Evolutionary conservation across 495 filamentous ascomycete species (phyloP).

Genomic region (Xylaria scruposa): DNA sequence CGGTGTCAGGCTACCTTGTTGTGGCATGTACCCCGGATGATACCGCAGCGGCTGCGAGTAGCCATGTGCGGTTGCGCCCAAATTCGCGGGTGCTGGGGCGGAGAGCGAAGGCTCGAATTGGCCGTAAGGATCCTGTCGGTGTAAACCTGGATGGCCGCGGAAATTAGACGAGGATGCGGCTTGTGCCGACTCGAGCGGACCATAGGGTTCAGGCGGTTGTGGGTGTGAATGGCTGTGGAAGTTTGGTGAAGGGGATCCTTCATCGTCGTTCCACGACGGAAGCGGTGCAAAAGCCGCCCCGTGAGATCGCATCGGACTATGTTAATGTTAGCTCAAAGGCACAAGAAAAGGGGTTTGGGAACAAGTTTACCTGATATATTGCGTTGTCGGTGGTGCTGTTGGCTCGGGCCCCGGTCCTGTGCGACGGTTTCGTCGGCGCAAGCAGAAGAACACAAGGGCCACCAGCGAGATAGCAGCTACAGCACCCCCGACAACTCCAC

Average conservation of each 20-base stretch:
- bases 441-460: conserved; percentile 37
- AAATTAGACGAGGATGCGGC: conserved; percentile 11
- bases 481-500: conserved; percentile 51
- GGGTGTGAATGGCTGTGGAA: conserved; percentile 28
- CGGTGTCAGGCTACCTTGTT: conserved; percentile 36
- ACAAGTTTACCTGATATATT: conserved; percentile 43
- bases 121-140: conserved; percentile 14
- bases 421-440: conserved; percentile 46
- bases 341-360: not conserved
- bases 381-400: conserved; percentile 34
- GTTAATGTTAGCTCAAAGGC: conserved; percentile 1
- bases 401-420: conserved; percentile 39
- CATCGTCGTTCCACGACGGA: conserved; percentile 41
- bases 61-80: conserved; percentile 20
- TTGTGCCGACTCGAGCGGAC: conserved; percentile 24
- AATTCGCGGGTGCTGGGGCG: conserved; percentile 19
- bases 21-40: conserved; percentile 28
- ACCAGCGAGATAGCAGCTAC: conserved; percentile 43
- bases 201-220: conserved; percentile 23
- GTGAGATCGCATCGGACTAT: conserved; percentile 37
- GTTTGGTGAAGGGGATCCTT: conserved; percentile 32
- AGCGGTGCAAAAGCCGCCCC: conserved; percentile 41
- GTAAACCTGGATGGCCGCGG: conserved; percentile 20
- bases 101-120: conserved; percentile 20
- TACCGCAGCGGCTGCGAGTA: conserved; percentile 40